phyloP scores from a whole-genome alignment of 176 grass and related monocot genomes.

The Musa itinerans region DNA sequence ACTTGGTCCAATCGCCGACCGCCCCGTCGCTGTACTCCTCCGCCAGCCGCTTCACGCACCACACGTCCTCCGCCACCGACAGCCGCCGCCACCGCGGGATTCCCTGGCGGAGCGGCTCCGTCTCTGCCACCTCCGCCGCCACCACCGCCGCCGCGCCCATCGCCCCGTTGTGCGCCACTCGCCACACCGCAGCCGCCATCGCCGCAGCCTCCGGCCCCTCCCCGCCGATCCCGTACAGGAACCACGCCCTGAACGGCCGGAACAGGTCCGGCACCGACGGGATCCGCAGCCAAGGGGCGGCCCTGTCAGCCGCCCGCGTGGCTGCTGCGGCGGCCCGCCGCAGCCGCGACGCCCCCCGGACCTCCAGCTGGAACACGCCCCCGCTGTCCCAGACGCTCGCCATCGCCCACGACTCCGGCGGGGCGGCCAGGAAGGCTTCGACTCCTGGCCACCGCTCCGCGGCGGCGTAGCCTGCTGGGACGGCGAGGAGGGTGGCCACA shows the following conservation, averaged over 20 bases:
- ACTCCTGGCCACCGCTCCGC: neutral
- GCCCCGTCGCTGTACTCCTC: slow-evolving; percentile 10
- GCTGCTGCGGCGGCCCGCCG: neutral
- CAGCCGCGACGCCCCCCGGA: neutral
- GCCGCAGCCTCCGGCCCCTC: neutral
- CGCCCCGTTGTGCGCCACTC: slow-evolving; percentile 13
- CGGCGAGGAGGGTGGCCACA: slow-evolving; percentile 8
- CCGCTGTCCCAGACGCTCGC: slow-evolving; percentile 15
- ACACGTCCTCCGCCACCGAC: slow-evolving; percentile 11
- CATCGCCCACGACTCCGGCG: slow-evolving; percentile 17
- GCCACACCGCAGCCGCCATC: neutral
- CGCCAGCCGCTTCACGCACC: slow-evolving; percentile 19
- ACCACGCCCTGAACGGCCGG: slow-evolving; percentile 3
- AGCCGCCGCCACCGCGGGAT: slow-evolving; percentile 13
- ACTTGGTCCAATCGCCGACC: slow-evolving; percentile 17
- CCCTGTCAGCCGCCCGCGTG: slow-evolving; percentile 4
- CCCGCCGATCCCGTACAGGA: slow-evolving; percentile 2
- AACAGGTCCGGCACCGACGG: slow-evolving; percentile 19
- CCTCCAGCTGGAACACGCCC: slow-evolving; percentile 14
- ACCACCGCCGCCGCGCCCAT: neutral
- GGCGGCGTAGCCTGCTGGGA: neutral
- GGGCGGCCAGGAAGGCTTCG: slow-evolving; percentile 5
- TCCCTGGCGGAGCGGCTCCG: neutral
- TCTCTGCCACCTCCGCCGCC: slow-evolving; percentile 6
- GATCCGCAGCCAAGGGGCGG: slow-evolving; percentile 6